Evolutionary conservation across 495 filamentous ascomycete species (phyloP).

Genomic region (Hypoxylon lenormandii): DNA sequence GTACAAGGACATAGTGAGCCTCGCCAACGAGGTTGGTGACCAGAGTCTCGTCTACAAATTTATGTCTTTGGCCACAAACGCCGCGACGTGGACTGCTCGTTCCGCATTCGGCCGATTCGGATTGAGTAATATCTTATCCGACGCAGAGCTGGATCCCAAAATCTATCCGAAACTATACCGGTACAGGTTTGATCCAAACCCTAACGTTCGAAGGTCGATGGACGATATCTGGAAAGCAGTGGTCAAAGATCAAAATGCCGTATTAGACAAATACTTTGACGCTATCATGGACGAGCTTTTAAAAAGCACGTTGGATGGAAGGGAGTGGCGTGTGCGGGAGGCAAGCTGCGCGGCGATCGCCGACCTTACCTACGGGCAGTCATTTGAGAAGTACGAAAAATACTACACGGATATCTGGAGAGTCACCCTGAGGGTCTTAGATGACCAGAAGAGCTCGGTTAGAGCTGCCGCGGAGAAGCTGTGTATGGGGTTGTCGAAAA

Average conservation of each 20-base stretch:
- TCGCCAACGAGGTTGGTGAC: conserved; percentile 93
- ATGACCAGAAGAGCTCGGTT: conserved; percentile 94
- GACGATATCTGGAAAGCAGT: conserved; percentile 95
- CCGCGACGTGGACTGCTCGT: conserved; percentile 92
- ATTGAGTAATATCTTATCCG: conserved; percentile 87
- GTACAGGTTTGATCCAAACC: conserved; percentile 93
- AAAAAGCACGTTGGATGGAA: conserved; percentile 79
- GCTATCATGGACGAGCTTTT: conserved; percentile 86
- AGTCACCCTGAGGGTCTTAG: conserved; percentile 82
- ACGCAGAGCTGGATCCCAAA: conserved; percentile 89
- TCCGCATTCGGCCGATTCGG: conserved; percentile 95
- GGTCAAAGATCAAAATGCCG: conserved; percentile 81
- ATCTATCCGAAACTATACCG: conserved; percentile 94
- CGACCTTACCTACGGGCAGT: conserved; percentile 81
- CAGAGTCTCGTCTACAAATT: conserved; percentile 94
- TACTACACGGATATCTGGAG: conserved; percentile 88
- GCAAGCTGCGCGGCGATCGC: conserved; percentile 90
- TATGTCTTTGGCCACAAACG: conserved; percentile 94
- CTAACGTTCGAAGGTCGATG: conserved; percentile 92
- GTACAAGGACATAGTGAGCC: conserved; percentile 93
- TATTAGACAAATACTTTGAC: conserved; percentile 81
- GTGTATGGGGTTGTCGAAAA: conserved; percentile 82
- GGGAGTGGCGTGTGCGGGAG: conserved; percentile 91
- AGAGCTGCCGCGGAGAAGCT: conserved; percentile 81
- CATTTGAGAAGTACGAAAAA: conserved; percentile 80